A percentile compares a stretch with the other conserved stretches of the same genome.
These are phyloP conservation scores for Polymyxa betae DNA, from an alignment of 208 protist genomes.

Conservation along the genomic window DNA sequence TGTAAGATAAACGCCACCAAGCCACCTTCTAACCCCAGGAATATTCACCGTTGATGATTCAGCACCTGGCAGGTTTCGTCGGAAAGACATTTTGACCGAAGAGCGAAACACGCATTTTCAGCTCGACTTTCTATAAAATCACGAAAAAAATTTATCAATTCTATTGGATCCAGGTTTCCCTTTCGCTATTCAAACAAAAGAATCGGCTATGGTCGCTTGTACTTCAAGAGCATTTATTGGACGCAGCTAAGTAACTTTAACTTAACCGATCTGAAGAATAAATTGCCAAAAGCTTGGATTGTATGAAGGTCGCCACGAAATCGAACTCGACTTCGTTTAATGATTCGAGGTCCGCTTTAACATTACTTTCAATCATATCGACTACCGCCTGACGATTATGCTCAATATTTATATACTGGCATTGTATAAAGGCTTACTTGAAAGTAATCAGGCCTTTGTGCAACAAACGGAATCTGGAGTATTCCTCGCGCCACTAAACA, in stretches of 20 bases:
- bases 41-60: background rate
- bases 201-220: background rate
- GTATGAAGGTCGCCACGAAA: background rate
- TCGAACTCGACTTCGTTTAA: slow-evolving; percentile 46
- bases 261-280: background rate
- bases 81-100: background rate
- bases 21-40: background rate
- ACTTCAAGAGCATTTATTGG: too few species aligned
- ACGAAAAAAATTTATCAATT: too few species aligned
- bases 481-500: too few species aligned
- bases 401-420: too few species aligned
- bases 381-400: background rate
- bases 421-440: too few species aligned
- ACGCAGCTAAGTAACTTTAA: too few species aligned
- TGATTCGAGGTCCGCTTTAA: slow-evolving; percentile 32
- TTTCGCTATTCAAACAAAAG: background rate
- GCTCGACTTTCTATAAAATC: too few species aligned
- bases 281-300: background rate
- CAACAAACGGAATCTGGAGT: too few species aligned
- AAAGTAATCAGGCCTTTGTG: too few species aligned
- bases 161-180: background rate
- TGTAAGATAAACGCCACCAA: background rate
- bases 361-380: background rate
- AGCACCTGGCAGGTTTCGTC: background rate
- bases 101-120: background rate